These are phyloP conservation scores for Plantago coronopus DNA, from an alignment of 305 asterid species.

Conservation along the genomic window DNA sequence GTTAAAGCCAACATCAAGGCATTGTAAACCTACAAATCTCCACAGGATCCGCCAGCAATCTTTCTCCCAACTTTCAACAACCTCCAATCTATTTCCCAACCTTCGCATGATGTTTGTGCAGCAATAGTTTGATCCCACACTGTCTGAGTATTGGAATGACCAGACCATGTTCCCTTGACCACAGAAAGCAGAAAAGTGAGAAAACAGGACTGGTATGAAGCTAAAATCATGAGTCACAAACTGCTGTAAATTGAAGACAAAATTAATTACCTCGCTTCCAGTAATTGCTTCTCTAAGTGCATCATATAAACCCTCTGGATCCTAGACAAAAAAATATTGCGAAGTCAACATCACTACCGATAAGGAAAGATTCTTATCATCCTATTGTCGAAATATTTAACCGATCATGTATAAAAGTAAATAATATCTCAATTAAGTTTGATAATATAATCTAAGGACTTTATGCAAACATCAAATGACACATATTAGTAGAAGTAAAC, in stretches of 20 bases:
- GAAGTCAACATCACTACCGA: slow-evolving; percentile 41
- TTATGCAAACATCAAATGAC: too few species aligned
- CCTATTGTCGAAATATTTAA: too few species aligned
- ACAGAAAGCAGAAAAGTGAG: slow-evolving; percentile 22
- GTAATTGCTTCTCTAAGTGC: slow-evolving; percentile 65
- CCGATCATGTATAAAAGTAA: too few species aligned
- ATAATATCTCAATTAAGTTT: too few species aligned
- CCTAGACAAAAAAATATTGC: slow-evolving; percentile 58
- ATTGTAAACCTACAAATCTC: slow-evolving; percentile 66
- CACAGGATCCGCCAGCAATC: slow-evolving; percentile 88
- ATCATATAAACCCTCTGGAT: slow-evolving; percentile 60
- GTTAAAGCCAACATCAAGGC: slow-evolving; percentile 15
- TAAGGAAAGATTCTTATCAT: too few species aligned
- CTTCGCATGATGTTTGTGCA: slow-evolving; percentile 37
- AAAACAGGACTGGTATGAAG: slow-evolving; percentile 1
- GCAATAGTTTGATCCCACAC: slow-evolving; percentile 38
- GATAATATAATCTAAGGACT: too few species aligned
- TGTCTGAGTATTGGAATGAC: slow-evolving; percentile 46
- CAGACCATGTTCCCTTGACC: slow-evolving; percentile 75
- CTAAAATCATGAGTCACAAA: too few species aligned
- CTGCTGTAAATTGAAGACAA: not conserved
- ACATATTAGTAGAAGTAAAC: too few species aligned
- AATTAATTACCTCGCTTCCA: slow-evolving; percentile 58
- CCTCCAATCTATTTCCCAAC: slow-evolving; percentile 75
- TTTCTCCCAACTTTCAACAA: slow-evolving; percentile 69